A percentile compares a stretch with the other conserved stretches of the same genome.
Evolutionary conservation across 371 early-diverging fungal species (phyloP).

Genomic region (Mucor circinelloides): DNA sequence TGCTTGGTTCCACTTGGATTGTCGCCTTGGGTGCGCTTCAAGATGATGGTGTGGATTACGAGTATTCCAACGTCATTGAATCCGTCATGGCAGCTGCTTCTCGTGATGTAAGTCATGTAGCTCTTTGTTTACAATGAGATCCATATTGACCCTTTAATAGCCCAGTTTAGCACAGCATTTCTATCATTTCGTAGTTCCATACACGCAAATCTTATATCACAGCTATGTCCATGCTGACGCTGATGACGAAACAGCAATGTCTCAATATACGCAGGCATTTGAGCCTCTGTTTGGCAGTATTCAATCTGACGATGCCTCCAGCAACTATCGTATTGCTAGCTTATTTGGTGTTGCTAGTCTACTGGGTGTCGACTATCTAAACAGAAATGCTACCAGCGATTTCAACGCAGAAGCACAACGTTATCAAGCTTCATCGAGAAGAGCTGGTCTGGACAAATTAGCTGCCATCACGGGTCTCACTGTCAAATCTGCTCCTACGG

Average conservation of each 20-base stretch:
- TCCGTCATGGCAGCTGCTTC: conserved; percentile 22
- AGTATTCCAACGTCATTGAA: conserved; percentile 19
- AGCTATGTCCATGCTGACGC: neutral
- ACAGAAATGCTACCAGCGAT: neutral
- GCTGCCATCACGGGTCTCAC: conserved; percentile 26
- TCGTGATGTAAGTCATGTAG: conserved; percentile 22
- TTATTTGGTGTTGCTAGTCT: conserved; percentile 30
- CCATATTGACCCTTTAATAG: neutral
- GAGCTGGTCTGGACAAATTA: conserved; percentile 24
- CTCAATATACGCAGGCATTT: conserved; percentile 9
- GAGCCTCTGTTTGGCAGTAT: conserved; percentile 15
- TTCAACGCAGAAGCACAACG: conserved; percentile 19
- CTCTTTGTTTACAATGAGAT: neutral
- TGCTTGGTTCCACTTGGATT: conserved; percentile 43
- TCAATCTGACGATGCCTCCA: conserved; percentile 27
- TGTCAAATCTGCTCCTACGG: conserved; percentile 20
- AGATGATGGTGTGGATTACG: conserved; percentile 20
- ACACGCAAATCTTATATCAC: conserved; percentile 21
- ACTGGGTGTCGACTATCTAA: conserved; percentile 36
- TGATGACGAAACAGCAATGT: conserved; percentile 5
- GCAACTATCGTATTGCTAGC: conserved; percentile 31
- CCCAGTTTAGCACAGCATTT: conserved; percentile 22
- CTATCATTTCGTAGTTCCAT: conserved; percentile 38
- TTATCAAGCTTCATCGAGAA: conserved; percentile 21
- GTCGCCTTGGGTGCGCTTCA: conserved; percentile 22